phyloP scores from a whole-genome alignment of 768 basidiomycete genomes.

The Omphalotus guepiniiformis region DNA sequence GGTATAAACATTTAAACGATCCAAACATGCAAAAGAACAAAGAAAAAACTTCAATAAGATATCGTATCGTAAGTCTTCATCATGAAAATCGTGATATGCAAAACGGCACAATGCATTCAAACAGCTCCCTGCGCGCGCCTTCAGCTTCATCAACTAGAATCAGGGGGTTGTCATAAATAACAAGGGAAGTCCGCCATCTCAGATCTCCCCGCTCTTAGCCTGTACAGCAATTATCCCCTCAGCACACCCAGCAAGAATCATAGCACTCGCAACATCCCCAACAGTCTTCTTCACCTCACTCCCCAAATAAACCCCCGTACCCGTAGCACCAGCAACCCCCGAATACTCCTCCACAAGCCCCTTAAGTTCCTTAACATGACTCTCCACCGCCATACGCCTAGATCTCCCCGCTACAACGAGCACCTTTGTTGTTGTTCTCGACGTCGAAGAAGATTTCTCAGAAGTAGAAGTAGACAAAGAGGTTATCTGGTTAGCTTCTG shows the following conservation, averaged over 20 bases:
- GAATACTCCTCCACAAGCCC: constrained; percentile 51
- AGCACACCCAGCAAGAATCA: constrained; percentile 59
- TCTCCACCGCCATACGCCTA: constrained; percentile 65
- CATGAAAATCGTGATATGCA: no score
- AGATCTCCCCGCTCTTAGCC: no score
- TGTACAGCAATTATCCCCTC: constrained; percentile 68
- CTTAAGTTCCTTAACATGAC: constrained; percentile 69
- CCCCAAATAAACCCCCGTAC: constrained; percentile 13
- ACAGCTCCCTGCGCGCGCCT: no score
- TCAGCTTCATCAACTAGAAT: no score
- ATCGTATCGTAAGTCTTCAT: no score
- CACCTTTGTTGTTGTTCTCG: constrained; percentile 29
- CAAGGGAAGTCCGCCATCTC: no score
- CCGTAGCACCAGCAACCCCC: background rate
- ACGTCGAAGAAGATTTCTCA: constrained; percentile 9
- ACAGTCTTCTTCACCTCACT: constrained; percentile 75
- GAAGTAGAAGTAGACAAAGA: constrained; percentile 8
- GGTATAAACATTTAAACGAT: no score
- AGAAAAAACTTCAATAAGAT: no score
- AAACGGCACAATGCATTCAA: no score
- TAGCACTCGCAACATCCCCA: constrained; percentile 78
- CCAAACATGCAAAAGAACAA: no score
- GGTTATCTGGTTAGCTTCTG: constrained; percentile 30
- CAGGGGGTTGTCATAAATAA: no score
- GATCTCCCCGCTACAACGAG: constrained; percentile 74